Percentiles rank a stretch among this genome's conserved stretches.
phyloP scores from a whole-genome alignment of 371 early-diverging fungal genomes.

The Dinochytrium kinnereticum region DNA sequence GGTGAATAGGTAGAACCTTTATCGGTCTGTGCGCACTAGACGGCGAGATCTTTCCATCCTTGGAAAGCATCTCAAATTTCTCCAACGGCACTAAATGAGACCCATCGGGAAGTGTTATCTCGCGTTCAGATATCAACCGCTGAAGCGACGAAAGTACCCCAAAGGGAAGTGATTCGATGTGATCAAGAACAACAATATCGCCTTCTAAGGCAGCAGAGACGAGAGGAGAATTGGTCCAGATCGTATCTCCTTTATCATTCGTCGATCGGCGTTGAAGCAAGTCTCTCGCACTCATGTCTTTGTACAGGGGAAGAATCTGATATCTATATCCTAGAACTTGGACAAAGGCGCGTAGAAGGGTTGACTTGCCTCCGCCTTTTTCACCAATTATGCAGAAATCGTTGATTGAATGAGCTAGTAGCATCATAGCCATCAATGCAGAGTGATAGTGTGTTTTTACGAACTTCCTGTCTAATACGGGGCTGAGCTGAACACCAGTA shows the following conservation, averaged over 20 bases:
- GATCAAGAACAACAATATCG: constrained; percentile 75
- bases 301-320: constrained; percentile 76
- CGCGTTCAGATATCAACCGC: constrained; percentile 72
- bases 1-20: constrained; percentile 66
- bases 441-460: constrained; percentile 75
- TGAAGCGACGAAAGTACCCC: constrained; percentile 75
- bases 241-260: constrained; percentile 72
- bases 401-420: constrained; percentile 69
- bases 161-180: constrained; percentile 73
- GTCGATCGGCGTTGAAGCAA: constrained; percentile 81
- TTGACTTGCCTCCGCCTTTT: constrained; percentile 81
- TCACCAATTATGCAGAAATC: constrained; percentile 78
- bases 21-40: constrained; percentile 50
- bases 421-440: constrained; percentile 67
- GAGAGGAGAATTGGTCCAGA: constrained; percentile 67
- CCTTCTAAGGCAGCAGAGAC: constrained; percentile 80
- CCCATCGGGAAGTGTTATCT: constrained; percentile 77
- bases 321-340: constrained; percentile 70
- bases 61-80: constrained; percentile 65
- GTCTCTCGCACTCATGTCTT: constrained; percentile 87
- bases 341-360: constrained; percentile 74
- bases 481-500: constrained; percentile 58
- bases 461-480: constrained; percentile 54
- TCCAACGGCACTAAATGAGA: constrained; percentile 63
- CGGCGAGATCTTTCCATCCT: constrained; percentile 52